Conservation (phyloP, 2,329 filamentous ascomycete species). For the Tolypocladium endophyticum region DNA sequence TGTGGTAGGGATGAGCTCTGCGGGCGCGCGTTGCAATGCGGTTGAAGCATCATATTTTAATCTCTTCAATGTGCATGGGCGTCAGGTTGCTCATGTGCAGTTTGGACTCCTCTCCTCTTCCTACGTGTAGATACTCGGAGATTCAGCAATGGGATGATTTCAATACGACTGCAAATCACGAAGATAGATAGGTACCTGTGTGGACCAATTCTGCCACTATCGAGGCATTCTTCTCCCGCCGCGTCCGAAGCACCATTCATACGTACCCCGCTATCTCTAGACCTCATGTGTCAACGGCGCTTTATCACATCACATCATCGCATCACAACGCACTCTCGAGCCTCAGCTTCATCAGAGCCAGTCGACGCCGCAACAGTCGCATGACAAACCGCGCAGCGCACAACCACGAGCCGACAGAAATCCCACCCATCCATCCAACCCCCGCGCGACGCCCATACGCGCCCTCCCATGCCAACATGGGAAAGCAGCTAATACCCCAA, state of each 20-base stretch:
- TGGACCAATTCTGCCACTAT: too few species aligned
- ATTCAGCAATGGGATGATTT: too few species aligned
- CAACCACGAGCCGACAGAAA: neutral
- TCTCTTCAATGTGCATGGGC: neutral
- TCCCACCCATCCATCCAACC: neutral
- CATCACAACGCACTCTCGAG: neutral
- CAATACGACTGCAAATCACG: too few species aligned
- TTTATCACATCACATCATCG: too few species aligned
- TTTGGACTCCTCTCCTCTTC: neutral
- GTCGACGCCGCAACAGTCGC: neutral
- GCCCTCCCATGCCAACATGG: neutral
- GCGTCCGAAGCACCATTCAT: too few species aligned
- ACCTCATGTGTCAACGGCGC: too few species aligned
- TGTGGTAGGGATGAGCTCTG: neutral
- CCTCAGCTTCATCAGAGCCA: neutral
- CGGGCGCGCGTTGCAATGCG: neutral
- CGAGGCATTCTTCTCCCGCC: too few species aligned
- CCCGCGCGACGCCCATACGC: neutral
- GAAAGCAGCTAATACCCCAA: neutral
- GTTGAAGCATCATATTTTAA: too few species aligned
- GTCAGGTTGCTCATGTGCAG: neutral
- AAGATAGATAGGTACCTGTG: too few species aligned
- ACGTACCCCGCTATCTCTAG: too few species aligned
- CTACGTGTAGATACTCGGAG: too few species aligned
- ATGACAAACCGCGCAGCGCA: neutral